Evolutionary conservation across 164 flowering plant genomes (phyloP).

Genomic region (Buxus sempervirens): DNA sequence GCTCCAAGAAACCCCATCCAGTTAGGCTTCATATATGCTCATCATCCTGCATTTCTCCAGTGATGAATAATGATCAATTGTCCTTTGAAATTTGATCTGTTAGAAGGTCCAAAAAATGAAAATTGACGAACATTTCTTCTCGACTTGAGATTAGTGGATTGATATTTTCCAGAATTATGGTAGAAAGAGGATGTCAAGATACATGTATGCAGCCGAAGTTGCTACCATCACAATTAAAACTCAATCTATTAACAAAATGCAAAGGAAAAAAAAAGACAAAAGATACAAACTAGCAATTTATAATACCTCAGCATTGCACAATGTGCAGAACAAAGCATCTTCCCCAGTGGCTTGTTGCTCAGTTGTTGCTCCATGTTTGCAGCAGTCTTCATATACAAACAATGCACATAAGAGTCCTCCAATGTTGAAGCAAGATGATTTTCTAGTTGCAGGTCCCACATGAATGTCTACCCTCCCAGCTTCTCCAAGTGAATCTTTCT

Average conservation of each 20-base stretch:
- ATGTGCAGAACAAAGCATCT: slow-evolving; percentile 91
- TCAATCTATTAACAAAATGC: too few relatives aligned
- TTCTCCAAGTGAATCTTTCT: slow-evolving; percentile 48
- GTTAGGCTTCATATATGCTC: neutral
- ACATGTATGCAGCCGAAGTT: too few relatives aligned
- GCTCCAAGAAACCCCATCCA: neutral
- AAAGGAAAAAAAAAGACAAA: too few relatives aligned
- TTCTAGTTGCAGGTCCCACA: slow-evolving; percentile 21
- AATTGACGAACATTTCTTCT: neutral
- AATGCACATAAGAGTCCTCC: slow-evolving; percentile 67
- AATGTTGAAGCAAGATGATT: slow-evolving; percentile 29
- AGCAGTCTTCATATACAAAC: slow-evolving; percentile 83
- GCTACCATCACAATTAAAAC: too few relatives aligned
- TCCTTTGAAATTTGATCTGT: neutral
- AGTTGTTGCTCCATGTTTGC: slow-evolving; percentile 40
- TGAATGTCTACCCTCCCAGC: slow-evolving; percentile 24
- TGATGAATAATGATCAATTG: neutral
- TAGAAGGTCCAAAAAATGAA: neutral
- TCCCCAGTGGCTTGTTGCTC: slow-evolving; percentile 51
- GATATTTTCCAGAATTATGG: too few relatives aligned
- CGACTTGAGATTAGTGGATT: neutral
- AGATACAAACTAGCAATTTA: neutral
- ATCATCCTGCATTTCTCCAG: neutral
- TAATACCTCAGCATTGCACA: slow-evolving; percentile 94
- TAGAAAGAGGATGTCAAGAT: too few relatives aligned